Percentiles rank a stretch among this genome's conserved stretches.
Conservation (phyloP, 192 early-diverging fungal species). For the Pilobolus umbonatus region DNA sequence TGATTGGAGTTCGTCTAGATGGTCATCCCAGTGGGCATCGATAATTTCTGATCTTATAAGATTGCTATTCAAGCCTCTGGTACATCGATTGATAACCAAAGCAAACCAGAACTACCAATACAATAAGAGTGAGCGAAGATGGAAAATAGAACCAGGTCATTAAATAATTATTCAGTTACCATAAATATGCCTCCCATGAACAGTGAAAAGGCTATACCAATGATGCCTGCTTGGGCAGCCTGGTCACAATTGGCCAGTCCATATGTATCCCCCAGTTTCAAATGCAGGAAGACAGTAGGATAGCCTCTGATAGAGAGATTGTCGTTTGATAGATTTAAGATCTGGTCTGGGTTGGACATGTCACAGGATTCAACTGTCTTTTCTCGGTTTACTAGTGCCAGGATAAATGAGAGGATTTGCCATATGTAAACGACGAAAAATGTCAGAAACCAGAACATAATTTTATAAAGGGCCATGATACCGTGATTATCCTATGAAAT, state of each 20-base stretch:
- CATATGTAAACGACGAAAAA: slow-evolving; percentile 21
- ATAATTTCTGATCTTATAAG: slow-evolving; percentile 8
- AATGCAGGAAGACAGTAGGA: slow-evolving; percentile 10
- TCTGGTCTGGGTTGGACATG: background rate
- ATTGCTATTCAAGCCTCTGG: slow-evolving; percentile 6
- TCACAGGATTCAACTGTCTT: slow-evolving; percentile 6
- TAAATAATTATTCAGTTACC: slow-evolving; percentile 6
- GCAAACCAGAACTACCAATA: slow-evolving; percentile 21
- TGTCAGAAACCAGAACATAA: slow-evolving; percentile 22
- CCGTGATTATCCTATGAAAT: slow-evolving; percentile 20
- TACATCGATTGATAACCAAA: slow-evolving; percentile 3
- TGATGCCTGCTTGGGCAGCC: slow-evolving; percentile 24
- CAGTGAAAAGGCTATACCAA: slow-evolving; percentile 20
- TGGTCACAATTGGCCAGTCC: slow-evolving; percentile 25
- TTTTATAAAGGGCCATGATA: slow-evolving; percentile 23
- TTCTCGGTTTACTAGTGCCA: slow-evolving; percentile 19
- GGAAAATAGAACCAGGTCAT: background rate
- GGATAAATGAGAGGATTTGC: slow-evolving; percentile 20
- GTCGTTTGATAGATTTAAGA: background rate
- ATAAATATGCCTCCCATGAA: slow-evolving; percentile 22
- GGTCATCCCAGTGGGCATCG: slow-evolving; percentile 22
- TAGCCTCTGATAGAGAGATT: slow-evolving; percentile 9
- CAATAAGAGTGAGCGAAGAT: background rate
- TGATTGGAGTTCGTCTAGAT: slow-evolving; percentile 15
- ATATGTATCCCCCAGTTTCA: slow-evolving; percentile 21